phyloP scores from a whole-genome alignment of 2,329 filamentous ascomycete species.

The Alternaria tenuissima region DNA sequence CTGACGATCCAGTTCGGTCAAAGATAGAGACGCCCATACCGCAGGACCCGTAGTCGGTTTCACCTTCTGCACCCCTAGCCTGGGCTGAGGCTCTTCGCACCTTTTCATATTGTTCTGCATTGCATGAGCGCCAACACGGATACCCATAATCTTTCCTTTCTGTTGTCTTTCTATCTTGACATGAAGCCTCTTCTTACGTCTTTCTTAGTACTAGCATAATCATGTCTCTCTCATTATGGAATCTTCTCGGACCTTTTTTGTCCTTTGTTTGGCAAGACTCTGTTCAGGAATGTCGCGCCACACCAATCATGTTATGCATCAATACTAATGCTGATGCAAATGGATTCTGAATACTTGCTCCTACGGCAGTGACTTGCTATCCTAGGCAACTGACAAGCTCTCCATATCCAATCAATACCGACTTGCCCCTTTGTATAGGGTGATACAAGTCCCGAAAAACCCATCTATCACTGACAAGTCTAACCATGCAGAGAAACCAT shows the following conservation, averaged over 20 bases:
- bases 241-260: not conserved
- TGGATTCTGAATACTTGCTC: not conserved
- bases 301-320: not conserved
- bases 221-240: not conserved
- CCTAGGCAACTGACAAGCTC: not conserved
- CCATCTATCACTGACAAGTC: not conserved
- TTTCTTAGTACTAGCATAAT: conserved; percentile 5
- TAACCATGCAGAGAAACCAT: not conserved
- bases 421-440: not conserved
- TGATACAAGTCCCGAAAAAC: not conserved
- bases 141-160: conserved; percentile 36
- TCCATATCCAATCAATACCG: not conserved
- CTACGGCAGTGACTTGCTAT: not conserved
- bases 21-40: conserved; percentile 26
- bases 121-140: conserved; percentile 26
- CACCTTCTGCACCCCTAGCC: not conserved
- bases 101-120: conserved; percentile 33
- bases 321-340: not conserved
- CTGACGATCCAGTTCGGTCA: conserved; percentile 51
- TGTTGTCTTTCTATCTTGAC: not conserved
- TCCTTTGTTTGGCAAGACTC: not conserved
- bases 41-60: not conserved
- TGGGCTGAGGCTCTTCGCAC: conserved; percentile 22
- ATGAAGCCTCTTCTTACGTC: not conserved
- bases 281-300: not conserved